phyloP scores from a whole-genome alignment of 2,329 filamentous ascomycete species.

The Truncatella angustata region DNA sequence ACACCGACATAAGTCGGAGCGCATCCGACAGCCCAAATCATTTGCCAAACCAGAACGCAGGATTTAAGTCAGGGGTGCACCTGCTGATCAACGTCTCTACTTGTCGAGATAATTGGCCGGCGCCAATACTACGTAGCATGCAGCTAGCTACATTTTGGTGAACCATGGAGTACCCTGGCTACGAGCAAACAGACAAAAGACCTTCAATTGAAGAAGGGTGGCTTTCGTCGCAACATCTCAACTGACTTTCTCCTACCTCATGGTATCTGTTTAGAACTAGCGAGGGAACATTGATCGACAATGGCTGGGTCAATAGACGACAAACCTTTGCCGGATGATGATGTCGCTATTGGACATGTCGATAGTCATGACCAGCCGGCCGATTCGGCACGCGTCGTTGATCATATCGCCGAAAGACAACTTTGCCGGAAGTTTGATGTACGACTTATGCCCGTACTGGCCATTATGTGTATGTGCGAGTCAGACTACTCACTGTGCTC shows the following conservation, averaged over 20 bases:
- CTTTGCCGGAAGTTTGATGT: conserved; percentile 55
- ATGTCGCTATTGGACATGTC: not conserved
- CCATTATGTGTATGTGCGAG: conserved; percentile 46
- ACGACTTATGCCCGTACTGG: conserved; percentile 51
- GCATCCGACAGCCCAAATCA: not conserved
- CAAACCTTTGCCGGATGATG: not conserved
- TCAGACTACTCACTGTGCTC: no score
- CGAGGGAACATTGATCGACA: not conserved
- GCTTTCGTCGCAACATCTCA: not conserved
- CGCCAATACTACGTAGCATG: not conserved
- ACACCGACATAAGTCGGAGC: not conserved
- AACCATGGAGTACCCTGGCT: not conserved
- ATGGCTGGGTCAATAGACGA: not conserved
- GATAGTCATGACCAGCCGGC: not conserved
- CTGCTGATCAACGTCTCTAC: not conserved
- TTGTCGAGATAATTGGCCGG: not conserved
- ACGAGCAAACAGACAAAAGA: not conserved
- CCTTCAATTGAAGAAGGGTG: not conserved
- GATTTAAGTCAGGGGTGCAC: not conserved
- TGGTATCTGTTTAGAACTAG: not conserved
- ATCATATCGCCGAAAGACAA: conserved; percentile 43
- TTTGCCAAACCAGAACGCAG: no score
- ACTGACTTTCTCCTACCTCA: not conserved
- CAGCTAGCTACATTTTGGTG: not conserved
- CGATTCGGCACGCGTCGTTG: conserved; percentile 31